These are phyloP conservation scores for Tolypocladium guangdongense DNA, from an alignment of 2,329 filamentous ascomycete species.

Conservation along the genomic window DNA sequence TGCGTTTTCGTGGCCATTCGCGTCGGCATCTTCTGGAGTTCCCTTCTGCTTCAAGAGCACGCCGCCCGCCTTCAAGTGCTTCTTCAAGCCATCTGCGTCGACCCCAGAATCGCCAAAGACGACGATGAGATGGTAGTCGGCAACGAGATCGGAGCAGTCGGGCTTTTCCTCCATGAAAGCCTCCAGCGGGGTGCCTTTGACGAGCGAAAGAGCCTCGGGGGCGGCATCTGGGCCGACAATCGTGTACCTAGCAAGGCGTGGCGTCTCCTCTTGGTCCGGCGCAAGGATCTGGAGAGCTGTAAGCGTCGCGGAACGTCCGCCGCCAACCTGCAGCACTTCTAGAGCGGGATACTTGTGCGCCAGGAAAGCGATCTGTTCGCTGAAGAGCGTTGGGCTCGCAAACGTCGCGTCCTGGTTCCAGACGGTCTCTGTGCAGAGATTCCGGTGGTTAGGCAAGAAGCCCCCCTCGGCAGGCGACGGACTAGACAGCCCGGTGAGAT, in stretches of 20 bases:
- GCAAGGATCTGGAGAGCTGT: constrained; percentile 17
- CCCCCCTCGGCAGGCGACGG: constrained; percentile 13
- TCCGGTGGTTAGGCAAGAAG: constrained; percentile 37
- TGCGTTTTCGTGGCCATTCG: background rate
- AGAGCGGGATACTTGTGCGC: constrained; percentile 28
- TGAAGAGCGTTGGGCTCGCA: constrained; percentile 9
- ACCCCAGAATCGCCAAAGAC: constrained; percentile 7
- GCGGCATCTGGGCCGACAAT: constrained; percentile 9
- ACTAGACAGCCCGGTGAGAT: constrained; percentile 25
- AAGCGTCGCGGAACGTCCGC: constrained; percentile 7
- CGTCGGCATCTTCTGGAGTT: background rate
- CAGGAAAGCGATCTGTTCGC: constrained; percentile 18
- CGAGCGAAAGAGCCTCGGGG: constrained; percentile 1
- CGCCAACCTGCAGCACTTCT: constrained; percentile 28
- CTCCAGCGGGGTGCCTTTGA: constrained; percentile 8
- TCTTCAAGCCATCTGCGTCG: constrained; percentile 7
- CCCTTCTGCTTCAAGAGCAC: constrained; percentile 12
- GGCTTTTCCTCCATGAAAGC: constrained; percentile 17
- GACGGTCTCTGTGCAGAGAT: constrained; percentile 35
- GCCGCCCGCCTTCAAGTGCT: constrained; percentile 17
- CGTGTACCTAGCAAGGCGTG: constrained; percentile 23
- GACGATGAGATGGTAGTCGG: constrained; percentile 24
- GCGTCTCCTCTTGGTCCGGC: constrained; percentile 10
- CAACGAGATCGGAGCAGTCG: constrained; percentile 10
- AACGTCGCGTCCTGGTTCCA: constrained; percentile 32